Evolutionary conservation across 2,329 filamentous ascomycete genomes (phyloP).

Genomic region (Trichoderma citrinoviride): DNA sequence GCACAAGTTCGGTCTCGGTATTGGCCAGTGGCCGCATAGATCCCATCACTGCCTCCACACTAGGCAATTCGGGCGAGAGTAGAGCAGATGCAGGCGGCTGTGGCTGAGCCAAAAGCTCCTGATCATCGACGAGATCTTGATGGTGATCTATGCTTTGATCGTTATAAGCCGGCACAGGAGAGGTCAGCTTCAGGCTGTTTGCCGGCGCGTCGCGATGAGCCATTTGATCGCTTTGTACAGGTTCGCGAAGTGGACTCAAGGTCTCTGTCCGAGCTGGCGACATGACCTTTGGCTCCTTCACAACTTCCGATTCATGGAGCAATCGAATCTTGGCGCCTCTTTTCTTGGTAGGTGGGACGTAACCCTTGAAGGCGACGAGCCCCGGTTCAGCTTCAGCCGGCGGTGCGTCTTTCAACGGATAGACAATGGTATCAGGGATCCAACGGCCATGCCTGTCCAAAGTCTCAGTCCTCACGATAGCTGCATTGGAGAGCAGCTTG

Average conservation of each 20-base stretch:
- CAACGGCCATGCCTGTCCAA: conserved; percentile 13
- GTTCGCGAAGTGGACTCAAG: neutral
- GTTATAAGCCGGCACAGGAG: neutral
- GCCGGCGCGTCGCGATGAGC: no score
- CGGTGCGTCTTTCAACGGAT: conserved; percentile 22
- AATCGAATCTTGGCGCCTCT: neutral
- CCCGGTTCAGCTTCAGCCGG: neutral
- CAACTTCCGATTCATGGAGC: neutral
- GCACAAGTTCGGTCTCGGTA: neutral
- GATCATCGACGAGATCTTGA: neutral
- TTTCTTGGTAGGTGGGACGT: neutral
- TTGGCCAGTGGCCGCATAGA: neutral
- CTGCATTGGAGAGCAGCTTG: conserved; percentile 23
- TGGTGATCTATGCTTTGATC: neutral
- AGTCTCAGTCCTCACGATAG: conserved; percentile 26
- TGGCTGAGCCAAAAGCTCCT: neutral
- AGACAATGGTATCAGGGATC: conserved; percentile 20
- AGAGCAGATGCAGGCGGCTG: neutral
- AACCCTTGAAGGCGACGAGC: neutral
- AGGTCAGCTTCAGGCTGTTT: neutral
- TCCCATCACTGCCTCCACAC: neutral
- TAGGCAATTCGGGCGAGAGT: no score
- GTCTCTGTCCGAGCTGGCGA: neutral
- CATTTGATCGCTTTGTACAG: neutral
- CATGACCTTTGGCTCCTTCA: neutral